A percentile compares a stretch with the other conserved stretches of the same genome.
phyloP scores from a whole-genome alignment of 164 flowering plant genomes.

The Stephania yunnanensis region DNA sequence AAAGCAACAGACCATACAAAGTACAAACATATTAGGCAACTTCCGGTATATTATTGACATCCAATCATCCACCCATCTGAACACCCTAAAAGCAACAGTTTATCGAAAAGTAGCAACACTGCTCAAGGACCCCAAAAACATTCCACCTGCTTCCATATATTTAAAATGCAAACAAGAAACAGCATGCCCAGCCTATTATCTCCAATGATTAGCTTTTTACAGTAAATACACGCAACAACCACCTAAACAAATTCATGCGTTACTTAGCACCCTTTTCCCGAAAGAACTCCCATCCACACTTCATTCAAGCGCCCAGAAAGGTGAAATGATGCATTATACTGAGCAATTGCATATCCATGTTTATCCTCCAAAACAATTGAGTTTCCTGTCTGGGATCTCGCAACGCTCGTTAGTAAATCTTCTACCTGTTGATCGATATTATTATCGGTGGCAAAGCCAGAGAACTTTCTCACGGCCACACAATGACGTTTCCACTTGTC shows the following conservation, averaged over 20 bases:
- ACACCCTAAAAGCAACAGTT: neutral
- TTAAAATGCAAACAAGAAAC: neutral
- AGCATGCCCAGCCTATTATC: neutral
- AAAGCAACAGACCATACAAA: neutral
- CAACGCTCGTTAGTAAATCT: conserved; percentile 21
- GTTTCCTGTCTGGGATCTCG: conserved; percentile 8
- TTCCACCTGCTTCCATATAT: neutral
- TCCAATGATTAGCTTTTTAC: neutral
- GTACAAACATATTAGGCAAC: neutral
- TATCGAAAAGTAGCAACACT: neutral
- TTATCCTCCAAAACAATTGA: conserved; percentile 5
- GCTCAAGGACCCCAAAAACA: neutral
- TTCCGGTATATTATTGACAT: neutral
- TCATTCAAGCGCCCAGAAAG: conserved; percentile 33
- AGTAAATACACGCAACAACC: conserved; percentile 4
- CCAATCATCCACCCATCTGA: neutral
- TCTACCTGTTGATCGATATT: conserved; percentile 21
- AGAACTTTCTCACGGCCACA: conserved; percentile 34
- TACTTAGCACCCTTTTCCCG: conserved; percentile 19
- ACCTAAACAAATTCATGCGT: conserved; percentile 3
- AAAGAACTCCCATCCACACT: conserved; percentile 30
- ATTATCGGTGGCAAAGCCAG: conserved; percentile 34
- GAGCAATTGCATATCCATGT: conserved; percentile 27
- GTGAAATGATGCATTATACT: conserved; percentile 29
- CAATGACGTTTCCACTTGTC: conserved; percentile 27